phyloP scores from a whole-genome alignment of 176 grass and related monocot species.

The Neostapfia colusana region DNA sequence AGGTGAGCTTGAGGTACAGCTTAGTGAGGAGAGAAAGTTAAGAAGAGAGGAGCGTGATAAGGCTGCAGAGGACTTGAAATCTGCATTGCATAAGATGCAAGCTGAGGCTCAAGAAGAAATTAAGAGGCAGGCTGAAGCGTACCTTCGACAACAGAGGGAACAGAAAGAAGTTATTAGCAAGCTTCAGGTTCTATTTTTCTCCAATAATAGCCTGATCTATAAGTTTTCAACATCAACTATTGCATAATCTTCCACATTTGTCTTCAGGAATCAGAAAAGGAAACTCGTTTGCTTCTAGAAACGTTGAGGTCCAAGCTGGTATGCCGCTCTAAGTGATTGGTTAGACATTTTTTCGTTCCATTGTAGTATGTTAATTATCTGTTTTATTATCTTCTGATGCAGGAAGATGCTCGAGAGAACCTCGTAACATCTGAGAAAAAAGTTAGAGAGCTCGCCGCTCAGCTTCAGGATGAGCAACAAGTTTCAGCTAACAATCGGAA shows the following conservation, averaged over 20 bases:
- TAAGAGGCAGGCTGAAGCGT: slow-evolving; percentile 62
- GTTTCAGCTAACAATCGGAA: slow-evolving; percentile 59
- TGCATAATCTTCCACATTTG: slow-evolving; percentile 15
- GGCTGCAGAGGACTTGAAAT: slow-evolving; percentile 74
- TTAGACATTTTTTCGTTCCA: not conserved
- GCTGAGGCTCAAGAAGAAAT: slow-evolving; percentile 74
- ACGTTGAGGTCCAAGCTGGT: slow-evolving; percentile 92
- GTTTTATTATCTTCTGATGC: slow-evolving; percentile 37
- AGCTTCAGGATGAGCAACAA: slow-evolving; percentile 75
- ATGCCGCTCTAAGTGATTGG: slow-evolving; percentile 34
- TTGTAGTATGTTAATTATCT: slow-evolving; percentile 28
- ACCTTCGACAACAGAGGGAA: slow-evolving; percentile 74
- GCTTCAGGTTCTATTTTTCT: slow-evolving; percentile 65
- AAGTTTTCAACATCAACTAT: not conserved
- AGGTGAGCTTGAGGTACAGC: slow-evolving; percentile 72
- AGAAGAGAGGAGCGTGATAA: slow-evolving; percentile 92
- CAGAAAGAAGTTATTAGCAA: slow-evolving; percentile 92
- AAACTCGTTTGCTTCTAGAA: slow-evolving; percentile 75
- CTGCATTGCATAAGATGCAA: slow-evolving; percentile 71
- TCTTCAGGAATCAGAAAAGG: slow-evolving; percentile 87
- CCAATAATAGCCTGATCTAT: slow-evolving; percentile 10
- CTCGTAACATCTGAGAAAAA: slow-evolving; percentile 91
- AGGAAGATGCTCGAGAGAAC: slow-evolving; percentile 88
- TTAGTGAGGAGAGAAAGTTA: slow-evolving; percentile 85
- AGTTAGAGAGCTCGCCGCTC: slow-evolving; percentile 77